Conservation (phyloP, 306 rosid genomes). For the Prunus padus region DNA sequence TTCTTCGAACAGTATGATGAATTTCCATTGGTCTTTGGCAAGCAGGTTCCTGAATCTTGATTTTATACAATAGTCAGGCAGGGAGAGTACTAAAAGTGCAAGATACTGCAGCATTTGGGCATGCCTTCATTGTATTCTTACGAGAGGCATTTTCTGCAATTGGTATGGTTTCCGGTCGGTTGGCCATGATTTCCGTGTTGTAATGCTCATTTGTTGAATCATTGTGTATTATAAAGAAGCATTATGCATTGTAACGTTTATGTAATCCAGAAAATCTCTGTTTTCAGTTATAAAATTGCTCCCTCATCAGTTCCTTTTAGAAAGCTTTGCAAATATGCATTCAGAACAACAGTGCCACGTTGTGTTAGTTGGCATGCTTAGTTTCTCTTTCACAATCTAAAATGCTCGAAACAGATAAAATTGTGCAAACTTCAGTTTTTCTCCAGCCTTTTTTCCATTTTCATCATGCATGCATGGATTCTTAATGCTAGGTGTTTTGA, state of each 20-base stretch:
- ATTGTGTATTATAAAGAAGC: conserved; percentile 25
- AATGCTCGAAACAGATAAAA: too few species aligned
- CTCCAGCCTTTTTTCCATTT: too few species aligned
- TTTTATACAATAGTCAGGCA: conserved; percentile 11
- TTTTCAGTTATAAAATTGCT: not conserved
- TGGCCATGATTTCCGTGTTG: conserved; percentile 10
- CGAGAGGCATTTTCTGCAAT: conserved; percentile 1
- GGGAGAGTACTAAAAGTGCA: conserved; percentile 11
- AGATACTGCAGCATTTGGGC: conserved; percentile 13
- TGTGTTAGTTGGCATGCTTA: too few species aligned
- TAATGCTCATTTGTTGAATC: conserved; percentile 9
- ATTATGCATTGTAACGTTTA: conserved; percentile 17
- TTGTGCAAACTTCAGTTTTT: too few species aligned
- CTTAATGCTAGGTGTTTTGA: too few species aligned
- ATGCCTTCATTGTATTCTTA: not conserved
- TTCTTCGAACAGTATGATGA: conserved; percentile 49
- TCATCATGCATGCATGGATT: too few species aligned
- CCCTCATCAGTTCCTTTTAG: not conserved
- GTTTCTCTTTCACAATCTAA: too few species aligned
- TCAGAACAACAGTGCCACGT: too few species aligned
- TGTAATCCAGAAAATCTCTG: conserved; percentile 19
- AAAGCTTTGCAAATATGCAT: not conserved
- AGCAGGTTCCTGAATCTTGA: conserved; percentile 25
- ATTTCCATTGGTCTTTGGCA: conserved; percentile 36
- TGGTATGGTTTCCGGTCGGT: conserved; percentile 11